Evolutionary conservation across 2,329 filamentous ascomycete genomes (phyloP).

Genomic region (Teratosphaeria pseudoeucalypti): DNA sequence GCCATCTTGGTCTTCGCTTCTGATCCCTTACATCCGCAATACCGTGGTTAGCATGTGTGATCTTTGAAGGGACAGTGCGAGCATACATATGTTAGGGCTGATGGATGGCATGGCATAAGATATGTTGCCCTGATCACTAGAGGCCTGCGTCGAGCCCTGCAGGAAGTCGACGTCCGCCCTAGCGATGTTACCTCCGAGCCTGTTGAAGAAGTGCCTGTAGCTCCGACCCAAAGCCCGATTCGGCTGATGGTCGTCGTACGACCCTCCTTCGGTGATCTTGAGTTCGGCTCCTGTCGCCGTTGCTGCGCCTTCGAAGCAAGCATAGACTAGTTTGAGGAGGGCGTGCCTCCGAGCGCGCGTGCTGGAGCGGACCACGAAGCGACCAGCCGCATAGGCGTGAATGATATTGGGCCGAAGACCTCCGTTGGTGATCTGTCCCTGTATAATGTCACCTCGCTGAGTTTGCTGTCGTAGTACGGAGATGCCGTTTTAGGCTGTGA

Average conservation of each 20-base stretch:
- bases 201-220: conserved; percentile 21
- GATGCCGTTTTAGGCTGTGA: conserved; percentile 24
- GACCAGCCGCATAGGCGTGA: conserved; percentile 29
- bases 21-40: conserved; percentile 24
- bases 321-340: conserved; percentile 22
- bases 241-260: conserved; percentile 47
- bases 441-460: conserved; percentile 30
- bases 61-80: neutral
- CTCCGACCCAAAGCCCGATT: conserved; percentile 37
- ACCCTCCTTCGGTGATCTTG: conserved; percentile 31
- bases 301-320: conserved; percentile 40
- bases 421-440: conserved; percentile 22
- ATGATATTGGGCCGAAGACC: conserved; percentile 29
- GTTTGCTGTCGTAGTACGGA: conserved; percentile 31
- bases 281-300: conserved; percentile 40
- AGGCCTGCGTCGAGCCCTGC: conserved; percentile 39
- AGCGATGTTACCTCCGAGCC: conserved; percentile 26
- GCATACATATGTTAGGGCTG: conserved; percentile 35
- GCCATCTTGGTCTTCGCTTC: conserved; percentile 22
- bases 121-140: conserved; percentile 45
- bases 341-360: conserved; percentile 20
- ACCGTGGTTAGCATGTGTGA: neutral
- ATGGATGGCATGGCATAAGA: conserved; percentile 42
- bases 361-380: conserved; percentile 28
- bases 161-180: conserved; percentile 32